phyloP scores from a whole-genome alignment of 768 basidiomycete species.

The Clavaria fumosa region DNA sequence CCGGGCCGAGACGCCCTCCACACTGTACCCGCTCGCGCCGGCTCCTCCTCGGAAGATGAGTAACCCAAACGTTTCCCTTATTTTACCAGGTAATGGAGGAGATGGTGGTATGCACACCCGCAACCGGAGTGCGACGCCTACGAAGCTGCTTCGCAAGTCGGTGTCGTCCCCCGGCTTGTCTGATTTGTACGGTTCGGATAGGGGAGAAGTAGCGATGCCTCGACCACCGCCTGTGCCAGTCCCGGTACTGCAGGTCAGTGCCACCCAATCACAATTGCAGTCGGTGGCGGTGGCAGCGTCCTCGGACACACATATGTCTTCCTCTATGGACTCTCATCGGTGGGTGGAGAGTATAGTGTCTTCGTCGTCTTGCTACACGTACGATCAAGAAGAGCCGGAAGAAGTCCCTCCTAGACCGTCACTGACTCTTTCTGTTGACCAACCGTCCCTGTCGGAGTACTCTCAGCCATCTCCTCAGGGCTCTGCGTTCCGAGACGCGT shows the following conservation, averaged over 20 bases:
- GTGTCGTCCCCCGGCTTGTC: slow-evolving; percentile 40
- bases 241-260: background rate
- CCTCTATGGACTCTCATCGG: too few relatives aligned
- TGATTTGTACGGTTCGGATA: slow-evolving; percentile 25
- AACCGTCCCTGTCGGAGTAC: slow-evolving; percentile 50
- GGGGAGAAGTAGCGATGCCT: slow-evolving; percentile 18
- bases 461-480: slow-evolving; percentile 60
- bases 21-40: slow-evolving; percentile 46
- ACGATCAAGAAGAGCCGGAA: slow-evolving; percentile 25
- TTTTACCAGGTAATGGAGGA: too few relatives aligned
- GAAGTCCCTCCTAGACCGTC: slow-evolving; percentile 27
- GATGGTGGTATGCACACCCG: too few relatives aligned
- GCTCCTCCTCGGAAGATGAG: slow-evolving; percentile 44
- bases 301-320: background rate
- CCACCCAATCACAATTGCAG: too few relatives aligned
- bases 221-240: slow-evolving; percentile 31
- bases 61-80: too few relatives aligned
- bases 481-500: slow-evolving; percentile 63
- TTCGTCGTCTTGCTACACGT: slow-evolving; percentile 21
- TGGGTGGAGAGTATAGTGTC: slow-evolving; percentile 10
- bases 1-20: slow-evolving; percentile 51
- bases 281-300: too few relatives aligned
- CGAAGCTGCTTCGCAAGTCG: slow-evolving; percentile 26
- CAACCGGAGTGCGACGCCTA: too few relatives aligned
- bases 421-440: slow-evolving; percentile 35